Evolutionary conservation across 768 basidiomycete genomes (phyloP).

Genomic region (Dioszegia aurantiaca): DNA sequence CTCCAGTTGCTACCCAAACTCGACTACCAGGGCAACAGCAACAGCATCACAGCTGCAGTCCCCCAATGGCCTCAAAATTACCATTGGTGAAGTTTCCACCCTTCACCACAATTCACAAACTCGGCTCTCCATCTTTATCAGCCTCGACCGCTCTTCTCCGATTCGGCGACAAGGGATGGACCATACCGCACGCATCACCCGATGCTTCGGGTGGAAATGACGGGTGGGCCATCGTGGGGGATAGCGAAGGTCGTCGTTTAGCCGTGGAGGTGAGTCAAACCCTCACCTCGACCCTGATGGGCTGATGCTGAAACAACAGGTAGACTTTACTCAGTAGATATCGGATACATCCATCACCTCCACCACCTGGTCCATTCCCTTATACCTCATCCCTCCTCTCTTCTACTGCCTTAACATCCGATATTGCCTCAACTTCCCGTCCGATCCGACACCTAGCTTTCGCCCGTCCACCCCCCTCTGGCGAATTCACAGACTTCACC

Average conservation of each 20-base stretch:
- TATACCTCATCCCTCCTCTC: conserved; percentile 57
- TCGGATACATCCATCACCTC: conserved; percentile 64
- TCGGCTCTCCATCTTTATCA: conserved; percentile 27
- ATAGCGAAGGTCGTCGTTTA: conserved; percentile 64
- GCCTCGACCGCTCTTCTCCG: conserved; percentile 30
- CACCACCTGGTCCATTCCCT: conserved; percentile 74
- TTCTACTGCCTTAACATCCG: conserved; percentile 52
- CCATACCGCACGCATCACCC: conserved; percentile 18
- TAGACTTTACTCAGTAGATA: conserved; percentile 69
- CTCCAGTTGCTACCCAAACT: no score
- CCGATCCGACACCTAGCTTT: conserved; percentile 56
- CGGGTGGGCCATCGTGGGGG: conserved; percentile 73
- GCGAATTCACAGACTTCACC: conserved; percentile 86
- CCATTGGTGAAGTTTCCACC: conserved; percentile 37
- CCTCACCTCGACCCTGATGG: background rate
- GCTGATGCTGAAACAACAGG: background rate
- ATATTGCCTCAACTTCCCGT: conserved; percentile 64
- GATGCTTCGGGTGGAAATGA: conserved; percentile 39
- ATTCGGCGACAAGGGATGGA: conserved; percentile 36
- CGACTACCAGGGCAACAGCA: no score
- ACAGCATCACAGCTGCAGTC: no score
- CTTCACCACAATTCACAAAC: conserved; percentile 27
- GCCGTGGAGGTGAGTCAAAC: conserved; percentile 63
- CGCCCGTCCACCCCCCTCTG: conserved; percentile 51
- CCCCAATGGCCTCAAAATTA: conserved; percentile 21